Evolutionary conservation across 441 rosid species (phyloP), one percentile per base, ranked within the genome.

Genomic region (Omphalea diandra): DNA sequence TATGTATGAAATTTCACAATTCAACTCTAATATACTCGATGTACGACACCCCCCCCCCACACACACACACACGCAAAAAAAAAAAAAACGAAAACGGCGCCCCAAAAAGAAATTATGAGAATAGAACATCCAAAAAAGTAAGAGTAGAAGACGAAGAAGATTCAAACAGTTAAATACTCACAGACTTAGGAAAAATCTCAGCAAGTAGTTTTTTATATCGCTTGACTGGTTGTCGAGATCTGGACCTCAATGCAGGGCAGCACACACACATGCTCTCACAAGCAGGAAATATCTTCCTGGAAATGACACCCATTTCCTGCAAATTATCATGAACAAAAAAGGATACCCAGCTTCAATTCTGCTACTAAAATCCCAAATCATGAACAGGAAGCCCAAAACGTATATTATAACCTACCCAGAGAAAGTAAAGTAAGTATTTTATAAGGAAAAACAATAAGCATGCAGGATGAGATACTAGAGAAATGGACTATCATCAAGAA

Each of bases 221-320:
- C 82, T 96, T 93, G 20, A 93, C 99, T 0, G 99, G 99, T 78
- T 96, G 98, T 46, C 97, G 88, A 77, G 99, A 96, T 85, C 98
- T 89, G 27, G 99, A 86, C 84, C 97, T 88, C 84, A 96, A 83
- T 73, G 99, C 97, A 73, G 99, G 99, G 81, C 98, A 96, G 76
- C 99, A 96, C 7, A 96, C 87, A 72, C 98, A 96, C 93, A 96
- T 91, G 84, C 85, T 91, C 85, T 81, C 99, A 67, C 99, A 96
- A 32, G 98, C 98, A 56, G 99, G 99, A 76, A 93, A 91, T 68
- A 96, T 76, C 76, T 88, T 91, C 85, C 98, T 83, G 40, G 99
- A 96, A 77, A 96, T 85, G 76, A 88, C 58, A 63, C 99, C 99
- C 99, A 96, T 95, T 56, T 82, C 78, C 91, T 85, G 85, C 74